phyloP scores from a whole-genome alignment of 768 basidiomycete species.

The Lentinula aciculospora region DNA sequence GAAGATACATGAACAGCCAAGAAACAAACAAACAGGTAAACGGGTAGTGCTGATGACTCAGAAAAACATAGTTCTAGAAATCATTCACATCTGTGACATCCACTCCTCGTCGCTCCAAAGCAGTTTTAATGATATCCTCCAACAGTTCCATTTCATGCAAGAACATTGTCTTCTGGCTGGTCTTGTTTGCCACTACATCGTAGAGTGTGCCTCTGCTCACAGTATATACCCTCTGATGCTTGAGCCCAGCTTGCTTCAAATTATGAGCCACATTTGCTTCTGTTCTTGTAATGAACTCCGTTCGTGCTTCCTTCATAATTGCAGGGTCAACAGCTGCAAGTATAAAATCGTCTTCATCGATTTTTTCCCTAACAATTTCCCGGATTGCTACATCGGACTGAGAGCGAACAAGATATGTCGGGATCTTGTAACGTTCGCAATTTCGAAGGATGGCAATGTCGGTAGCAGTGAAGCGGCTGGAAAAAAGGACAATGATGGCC shows the following conservation, averaged over 20 bases:
- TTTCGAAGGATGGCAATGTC: conserved; percentile 26
- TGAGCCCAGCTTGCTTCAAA: background rate
- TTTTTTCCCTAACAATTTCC: background rate
- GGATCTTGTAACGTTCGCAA: conserved; percentile 23
- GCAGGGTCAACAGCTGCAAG: background rate
- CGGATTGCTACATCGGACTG: conserved; percentile 20
- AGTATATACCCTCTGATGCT: background rate
- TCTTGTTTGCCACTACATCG: background rate
- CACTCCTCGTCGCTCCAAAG: background rate
- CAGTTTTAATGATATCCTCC: background rate
- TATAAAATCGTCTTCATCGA: background rate
- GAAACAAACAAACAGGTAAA: no score
- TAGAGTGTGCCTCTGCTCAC: background rate
- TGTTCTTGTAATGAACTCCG: background rate
- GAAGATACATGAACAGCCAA: no score
- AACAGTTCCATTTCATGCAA: background rate
- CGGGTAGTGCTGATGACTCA: no score
- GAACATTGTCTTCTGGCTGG: background rate
- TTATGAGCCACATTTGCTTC: background rate
- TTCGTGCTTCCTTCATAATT: background rate
- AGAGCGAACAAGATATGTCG: conserved; percentile 28
- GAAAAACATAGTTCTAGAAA: no score
- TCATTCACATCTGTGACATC: no score
- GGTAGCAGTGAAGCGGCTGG: conserved; percentile 26
- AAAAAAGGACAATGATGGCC: conserved; percentile 25